Base-by-base conservation (phyloP, 164 flowering plant genomes). In the Vitis cinerea region DNA sequence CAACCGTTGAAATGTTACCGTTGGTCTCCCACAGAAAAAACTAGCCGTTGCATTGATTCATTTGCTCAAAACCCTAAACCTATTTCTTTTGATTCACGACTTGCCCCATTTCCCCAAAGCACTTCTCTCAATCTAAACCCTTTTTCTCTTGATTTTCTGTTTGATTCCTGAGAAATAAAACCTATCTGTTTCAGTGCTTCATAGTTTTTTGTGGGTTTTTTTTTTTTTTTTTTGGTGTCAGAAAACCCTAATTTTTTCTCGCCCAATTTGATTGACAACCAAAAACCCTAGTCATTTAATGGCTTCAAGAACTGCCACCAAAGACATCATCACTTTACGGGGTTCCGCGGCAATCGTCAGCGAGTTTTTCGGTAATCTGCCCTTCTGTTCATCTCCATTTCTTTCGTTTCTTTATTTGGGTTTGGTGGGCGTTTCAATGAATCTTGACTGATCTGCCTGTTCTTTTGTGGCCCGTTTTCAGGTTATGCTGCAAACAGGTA, bases 401-500 rank as follows among this genome's bases (percentile, higher is more conserved):
- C 55, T 67, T 23, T 14, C 50, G 50, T 44, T 59, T 58, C 16
- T 56, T 63, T 8, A 15, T 23, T 67, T 49, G 19, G 48, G 50
- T 0, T 64, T 72, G 67, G 37, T 30, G 50, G 31, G 47, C 50
- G 23, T 44, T 50, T 64, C 5, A 7, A 13, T 57, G 30, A 60
- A 48, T 56, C 19, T 60, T 50, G 31, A 27, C 48, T 74, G 58
- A 54, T 74, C 23, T 55, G 11, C 62, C 12, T 50, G 15, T 54
- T 66, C 19, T 27, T 49, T 63, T 44, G 60, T 10, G 10, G 27
- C 8, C 47, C 55, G 31, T 73, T 67, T 51, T 71, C 90, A 94
- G 97, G 97, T 65, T 93, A 91, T 81, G 94, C 99, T 31, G 98
- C 99, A n/a, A 95, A 95, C 80, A 95, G 97, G 98, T 93, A 73